Base-by-base conservation (phyloP, 768 basidiomycete species). In the Cystobasidium ongulense region DNA sequence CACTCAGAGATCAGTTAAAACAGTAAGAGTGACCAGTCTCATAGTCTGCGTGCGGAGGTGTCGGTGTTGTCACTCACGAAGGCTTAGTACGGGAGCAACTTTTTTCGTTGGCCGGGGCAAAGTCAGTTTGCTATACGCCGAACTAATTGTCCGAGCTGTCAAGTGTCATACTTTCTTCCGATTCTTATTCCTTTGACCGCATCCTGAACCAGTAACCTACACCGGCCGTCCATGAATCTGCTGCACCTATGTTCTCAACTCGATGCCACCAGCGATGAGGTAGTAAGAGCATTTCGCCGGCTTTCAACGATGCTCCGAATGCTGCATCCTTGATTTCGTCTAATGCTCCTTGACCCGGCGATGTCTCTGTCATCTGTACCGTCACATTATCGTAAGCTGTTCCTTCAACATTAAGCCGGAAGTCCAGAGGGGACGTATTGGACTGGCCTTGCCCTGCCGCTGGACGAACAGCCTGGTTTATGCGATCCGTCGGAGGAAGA, bases 241-340 rank as follows among this genome's bases (percentile, higher is more conserved):
- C 21, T 10, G 33, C 8, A 29, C 68, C 68, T 11, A 71, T 54
- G 41, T 57, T 71, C 31, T 71, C 52, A 17, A 54, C 68, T 18
- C 68, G 50, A 59, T 71, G 68, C 68, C 68, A 71, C 50, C 54
- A 59, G 25, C 43, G n/a, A 29, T 71, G 52, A n/a, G 68, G 68
- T 29, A 71, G 68, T 1, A 71, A 35, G 7, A 71, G 68, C 68
- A 71, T 59, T 36, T 71, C 68, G 31, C 57, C 57, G 25, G 57
- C 57, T 59, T 35, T 59, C 21, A 59, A 59, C 25, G 57, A 29
- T 27, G 29, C 57, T 11, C 57, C 57, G 29, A 27, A 59, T 13
- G 57, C 57, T 59, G 11, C 25, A 29, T 23, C 15, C 29, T 35
- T 27, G 29, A 59, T 59, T 15, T 59, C 17, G 23, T 27, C 29